Percentiles rank a stretch among this genome's conserved stretches.
These are phyloP conservation scores for Rhodotorula sp. DNA, from an alignment of 1,284 basidiomycete genomes.

Conservation along the genomic window DNA sequence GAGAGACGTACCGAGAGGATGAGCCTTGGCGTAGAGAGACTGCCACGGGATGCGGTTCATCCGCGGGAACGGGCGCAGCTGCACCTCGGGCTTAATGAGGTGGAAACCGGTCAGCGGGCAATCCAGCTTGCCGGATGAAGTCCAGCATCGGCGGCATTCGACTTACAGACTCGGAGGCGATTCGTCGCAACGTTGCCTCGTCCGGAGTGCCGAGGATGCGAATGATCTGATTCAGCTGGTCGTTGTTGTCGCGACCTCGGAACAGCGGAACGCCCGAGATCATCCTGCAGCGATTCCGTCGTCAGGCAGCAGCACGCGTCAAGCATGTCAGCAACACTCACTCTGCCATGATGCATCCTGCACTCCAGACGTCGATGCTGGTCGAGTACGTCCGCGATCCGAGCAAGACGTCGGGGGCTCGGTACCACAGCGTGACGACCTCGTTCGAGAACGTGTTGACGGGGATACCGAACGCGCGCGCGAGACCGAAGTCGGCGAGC, in stretches of 20 bases:
- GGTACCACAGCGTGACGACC: slow-evolving; percentile 98
- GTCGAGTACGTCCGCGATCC: slow-evolving; percentile 98
- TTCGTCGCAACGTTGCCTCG: slow-evolving; percentile 82
- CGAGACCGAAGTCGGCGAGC: slow-evolving; percentile 86
- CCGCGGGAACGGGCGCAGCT: slow-evolving; percentile 80
- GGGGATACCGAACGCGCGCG: slow-evolving; percentile 91
- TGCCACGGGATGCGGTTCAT: slow-evolving; percentile 88
- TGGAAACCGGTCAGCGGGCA: background rate
- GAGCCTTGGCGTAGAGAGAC: slow-evolving; percentile 87
- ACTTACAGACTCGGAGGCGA: slow-evolving; percentile 80
- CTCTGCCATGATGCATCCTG: slow-evolving; percentile 98
- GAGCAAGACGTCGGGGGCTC: slow-evolving; percentile 95
- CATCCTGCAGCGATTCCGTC: slow-evolving; percentile 49
- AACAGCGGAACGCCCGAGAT: slow-evolving; percentile 97
- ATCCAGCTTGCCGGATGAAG: background rate
- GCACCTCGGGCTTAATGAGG: slow-evolving; percentile 79
- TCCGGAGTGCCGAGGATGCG: slow-evolving; percentile 94
- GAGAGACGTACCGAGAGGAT: slow-evolving; percentile 87
- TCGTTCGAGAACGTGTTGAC: slow-evolving; percentile 97
- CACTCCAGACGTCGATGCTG: slow-evolving; percentile 98
- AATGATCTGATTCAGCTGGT: slow-evolving; percentile 97
- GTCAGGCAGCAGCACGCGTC: slow-evolving; percentile 45
- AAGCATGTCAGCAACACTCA: slow-evolving; percentile 53
- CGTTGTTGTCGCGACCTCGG: slow-evolving; percentile 95
- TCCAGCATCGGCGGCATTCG: slow-evolving; percentile 46